phyloP scores from a whole-genome alignment of 495 filamentous ascomycete genomes.

The Trichodelitschia bisporula region DNA sequence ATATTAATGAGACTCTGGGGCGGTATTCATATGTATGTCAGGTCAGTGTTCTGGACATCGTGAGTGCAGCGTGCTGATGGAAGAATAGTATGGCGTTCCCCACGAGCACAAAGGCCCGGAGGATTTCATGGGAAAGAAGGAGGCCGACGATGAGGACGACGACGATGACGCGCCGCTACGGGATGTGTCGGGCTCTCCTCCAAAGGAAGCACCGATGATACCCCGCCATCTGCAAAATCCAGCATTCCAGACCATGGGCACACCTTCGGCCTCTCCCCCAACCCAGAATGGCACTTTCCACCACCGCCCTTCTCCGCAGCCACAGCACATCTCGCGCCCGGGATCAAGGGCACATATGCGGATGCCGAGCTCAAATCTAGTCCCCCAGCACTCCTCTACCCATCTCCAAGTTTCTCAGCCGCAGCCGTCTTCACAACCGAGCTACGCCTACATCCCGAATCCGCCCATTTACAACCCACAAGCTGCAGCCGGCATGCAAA shows the following conservation, averaged over 20 bases:
- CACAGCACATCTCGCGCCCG: slow-evolving; percentile 50
- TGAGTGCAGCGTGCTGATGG: too few relatives aligned
- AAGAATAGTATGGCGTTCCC: slow-evolving; percentile 75
- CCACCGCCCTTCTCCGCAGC: slow-evolving; percentile 57
- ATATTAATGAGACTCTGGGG: slow-evolving; percentile 72
- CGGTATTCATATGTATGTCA: slow-evolving; percentile 66
- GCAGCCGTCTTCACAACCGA: slow-evolving; percentile 34
- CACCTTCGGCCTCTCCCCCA: slow-evolving; percentile 74
- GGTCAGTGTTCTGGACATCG: too few relatives aligned
- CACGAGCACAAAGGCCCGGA: slow-evolving; percentile 92
- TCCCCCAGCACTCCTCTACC: slow-evolving; percentile 28
- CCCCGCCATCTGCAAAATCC: slow-evolving; percentile 55
- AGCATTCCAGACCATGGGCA: slow-evolving; percentile 50
- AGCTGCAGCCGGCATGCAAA: slow-evolving; percentile 20
- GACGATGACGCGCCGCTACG: slow-evolving; percentile 59
- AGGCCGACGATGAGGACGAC: slow-evolving; percentile 66
- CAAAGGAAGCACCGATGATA: slow-evolving; percentile 35
- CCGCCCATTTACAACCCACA: slow-evolving; percentile 68
- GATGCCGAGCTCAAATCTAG: slow-evolving; percentile 50
- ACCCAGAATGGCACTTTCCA: slow-evolving; percentile 58
- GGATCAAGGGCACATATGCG: slow-evolving; percentile 57
- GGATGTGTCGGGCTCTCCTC: slow-evolving; percentile 25
- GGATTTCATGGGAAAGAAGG: slow-evolving; percentile 71
- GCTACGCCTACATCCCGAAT: slow-evolving; percentile 65
- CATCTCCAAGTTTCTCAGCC: slow-evolving; percentile 32